Evolutionary conservation across 768 basidiomycete genomes (phyloP).

Genomic region (Suillus paluster): DNA sequence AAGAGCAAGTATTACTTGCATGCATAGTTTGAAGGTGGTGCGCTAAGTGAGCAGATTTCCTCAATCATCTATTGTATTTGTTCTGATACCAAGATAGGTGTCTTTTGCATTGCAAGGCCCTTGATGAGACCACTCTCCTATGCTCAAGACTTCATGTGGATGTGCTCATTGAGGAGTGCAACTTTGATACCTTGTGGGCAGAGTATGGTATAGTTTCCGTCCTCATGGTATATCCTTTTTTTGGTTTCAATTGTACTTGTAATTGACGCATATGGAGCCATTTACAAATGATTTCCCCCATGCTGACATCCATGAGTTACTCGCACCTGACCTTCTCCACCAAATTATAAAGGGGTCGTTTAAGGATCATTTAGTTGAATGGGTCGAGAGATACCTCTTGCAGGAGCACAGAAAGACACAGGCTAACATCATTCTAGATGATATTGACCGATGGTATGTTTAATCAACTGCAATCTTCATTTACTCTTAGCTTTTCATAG

Average conservation of each 20-base stretch:
- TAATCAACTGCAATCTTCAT: background rate
- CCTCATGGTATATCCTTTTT: no score
- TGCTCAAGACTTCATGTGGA: slow-evolving; percentile 27
- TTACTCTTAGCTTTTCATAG: slow-evolving; percentile 11
- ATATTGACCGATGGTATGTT: slow-evolving; percentile 39
- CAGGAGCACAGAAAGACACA: slow-evolving; percentile 18
- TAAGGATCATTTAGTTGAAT: no score
- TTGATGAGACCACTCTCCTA: slow-evolving; percentile 23
- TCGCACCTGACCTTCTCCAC: no score
- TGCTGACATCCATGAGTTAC: no score
- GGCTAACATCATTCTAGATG: slow-evolving; percentile 34
- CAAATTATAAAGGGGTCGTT: slow-evolving; percentile 36
- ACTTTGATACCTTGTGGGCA: slow-evolving; percentile 27
- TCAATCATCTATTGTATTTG: slow-evolving; percentile 8
- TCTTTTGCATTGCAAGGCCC: slow-evolving; percentile 21
- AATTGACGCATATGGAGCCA: no score
- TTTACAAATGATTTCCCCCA: no score
- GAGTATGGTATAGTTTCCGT: no score
- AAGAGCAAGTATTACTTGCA: slow-evolving; percentile 39
- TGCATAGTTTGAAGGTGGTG: slow-evolving; percentile 43
- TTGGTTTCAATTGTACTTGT: no score
- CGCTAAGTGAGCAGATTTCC: slow-evolving; percentile 27
- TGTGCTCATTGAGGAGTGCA: slow-evolving; percentile 16
- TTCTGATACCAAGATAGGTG: slow-evolving; percentile 26
- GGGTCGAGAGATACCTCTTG: slow-evolving; percentile 34